Evolutionary conservation across 2,329 filamentous ascomycete genomes (phyloP), one percentile per base, ranked within the genome.

Genomic region (Exophiala oligosperma): DNA sequence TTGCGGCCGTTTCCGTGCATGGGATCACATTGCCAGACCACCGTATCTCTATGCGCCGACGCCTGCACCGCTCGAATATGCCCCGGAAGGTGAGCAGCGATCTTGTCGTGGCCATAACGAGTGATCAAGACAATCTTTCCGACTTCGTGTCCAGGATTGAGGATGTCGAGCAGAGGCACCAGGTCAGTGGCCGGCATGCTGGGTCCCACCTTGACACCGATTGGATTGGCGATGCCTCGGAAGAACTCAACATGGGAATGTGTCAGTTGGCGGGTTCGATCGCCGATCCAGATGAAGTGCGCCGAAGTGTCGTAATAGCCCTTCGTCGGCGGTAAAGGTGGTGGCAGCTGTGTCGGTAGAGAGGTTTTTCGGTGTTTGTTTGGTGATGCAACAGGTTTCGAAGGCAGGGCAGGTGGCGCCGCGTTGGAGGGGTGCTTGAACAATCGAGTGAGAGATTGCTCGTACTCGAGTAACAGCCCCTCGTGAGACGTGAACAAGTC

Each of bases 271-370:
- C 94, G 86, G 1, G 94, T 99, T 64, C 94, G 90, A 74, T 99
- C 94, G 54, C 94, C 94, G 68, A 99, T 95, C 94, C 94, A 99
- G 72, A 99, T 83, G 79, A 99, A 97, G 73, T 99, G 94, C 0
- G 91, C 91, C 3, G 91, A 96, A 0, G 93, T 97, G 75, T 96
- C 89, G 78, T 95, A 97, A 82, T 90, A 95, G 69, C 87, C 86
- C 69, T 84, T 84, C 14, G 74, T 75, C 65, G 43, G 70, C 64
- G 52, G 44, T 40, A 61, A 4, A 5, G 61, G 52, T 4, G 61
- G 57, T 38, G 49, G 62, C 51, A 54, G 64, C 56, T 68, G 68
- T 43, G 68, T 59, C 32, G 69, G 71, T 49, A 68, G 63, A 4
- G 68, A 59, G 12, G 57, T 60, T 44, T 55, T 70, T 61, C 64